Percentiles rank a stretch among this genome's conserved stretches.
Evolutionary conservation across 208 protist species (phyloP).

Genomic region (Zelonia costaricensis): DNA sequence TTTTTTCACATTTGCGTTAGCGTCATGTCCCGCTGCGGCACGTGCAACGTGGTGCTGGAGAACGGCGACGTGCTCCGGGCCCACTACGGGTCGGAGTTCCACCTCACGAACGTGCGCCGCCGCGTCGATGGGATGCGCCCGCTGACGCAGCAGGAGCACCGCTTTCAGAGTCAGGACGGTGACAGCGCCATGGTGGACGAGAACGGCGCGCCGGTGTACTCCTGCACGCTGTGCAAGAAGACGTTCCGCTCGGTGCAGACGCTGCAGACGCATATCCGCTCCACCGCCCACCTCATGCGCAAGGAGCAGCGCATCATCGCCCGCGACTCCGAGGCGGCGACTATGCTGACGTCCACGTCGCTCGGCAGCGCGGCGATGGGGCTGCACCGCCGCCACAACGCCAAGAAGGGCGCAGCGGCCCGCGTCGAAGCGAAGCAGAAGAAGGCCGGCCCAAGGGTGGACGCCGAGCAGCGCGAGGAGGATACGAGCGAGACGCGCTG

Average conservation of each 20-base stretch:
- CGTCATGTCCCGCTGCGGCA: slow-evolving; percentile 69
- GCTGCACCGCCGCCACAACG: slow-evolving; percentile 85
- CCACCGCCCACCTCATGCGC: slow-evolving; percentile 88
- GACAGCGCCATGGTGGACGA: slow-evolving; percentile 33
- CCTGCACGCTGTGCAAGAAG: slow-evolving; percentile 92
- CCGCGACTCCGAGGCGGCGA: slow-evolving; percentile 79
- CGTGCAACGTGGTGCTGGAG: slow-evolving; percentile 71
- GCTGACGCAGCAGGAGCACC: slow-evolving; percentile 63
- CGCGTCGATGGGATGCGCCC: slow-evolving; percentile 82
- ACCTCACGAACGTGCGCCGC: slow-evolving; percentile 83
- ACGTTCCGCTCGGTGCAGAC: slow-evolving; percentile 89
- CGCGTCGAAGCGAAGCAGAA: slow-evolving; percentile 15
- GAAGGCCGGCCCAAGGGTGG: slow-evolving; percentile 48
- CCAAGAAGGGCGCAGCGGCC: slow-evolving; percentile 37
- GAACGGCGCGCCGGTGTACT: slow-evolving; percentile 57
- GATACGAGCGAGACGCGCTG: slow-evolving; percentile 80
- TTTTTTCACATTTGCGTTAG: slow-evolving; percentile 4
- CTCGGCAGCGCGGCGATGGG: slow-evolving; percentile 88
- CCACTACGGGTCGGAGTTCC: slow-evolving; percentile 83
- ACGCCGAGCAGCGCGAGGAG: slow-evolving; percentile 71
- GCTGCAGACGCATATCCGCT: slow-evolving; percentile 89
- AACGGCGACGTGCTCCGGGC: slow-evolving; percentile 44
- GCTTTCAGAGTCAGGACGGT: slow-evolving; percentile 18
- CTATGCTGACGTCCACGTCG: slow-evolving; percentile 81
- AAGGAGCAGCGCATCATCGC: slow-evolving; percentile 91